phyloP scores from a whole-genome alignment of 306 rosid species.

The Corylus americana region DNA sequence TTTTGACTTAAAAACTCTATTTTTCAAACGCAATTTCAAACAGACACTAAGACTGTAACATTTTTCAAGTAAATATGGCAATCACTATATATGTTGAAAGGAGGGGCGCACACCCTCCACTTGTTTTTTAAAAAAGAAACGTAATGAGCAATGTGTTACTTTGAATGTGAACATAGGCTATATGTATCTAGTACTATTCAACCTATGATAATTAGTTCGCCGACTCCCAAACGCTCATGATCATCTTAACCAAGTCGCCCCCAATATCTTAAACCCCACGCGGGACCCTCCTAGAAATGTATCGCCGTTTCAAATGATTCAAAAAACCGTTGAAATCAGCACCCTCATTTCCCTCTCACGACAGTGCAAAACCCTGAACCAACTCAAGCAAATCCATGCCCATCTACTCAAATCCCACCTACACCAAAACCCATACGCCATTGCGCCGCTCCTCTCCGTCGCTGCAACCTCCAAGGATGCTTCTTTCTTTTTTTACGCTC shows the following conservation, averaged over 20 bases:
- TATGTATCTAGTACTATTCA: too few relatives aligned
- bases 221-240: not conserved
- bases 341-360: slow-evolving; percentile 33
- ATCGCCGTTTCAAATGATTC: slow-evolving; percentile 40
- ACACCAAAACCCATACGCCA: slow-evolving; percentile 40
- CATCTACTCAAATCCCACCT: slow-evolving; percentile 55
- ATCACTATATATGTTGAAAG: too few relatives aligned
- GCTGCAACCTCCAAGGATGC: slow-evolving; percentile 45
- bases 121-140: too few relatives aligned
- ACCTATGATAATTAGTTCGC: not conserved
- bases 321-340: slow-evolving; percentile 24
- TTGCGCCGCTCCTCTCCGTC: slow-evolving; percentile 61
- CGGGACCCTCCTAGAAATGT: not conserved
- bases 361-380: slow-evolving; percentile 55
- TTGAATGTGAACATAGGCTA: too few relatives aligned
- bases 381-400: slow-evolving; percentile 78
- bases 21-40: too few relatives aligned
- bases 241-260: not conserved
- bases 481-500: slow-evolving; percentile 54
- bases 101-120: too few relatives aligned
- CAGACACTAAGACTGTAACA: too few relatives aligned
- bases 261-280: too few relatives aligned
- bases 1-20: too few relatives aligned
- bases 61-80: too few relatives aligned
- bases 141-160: too few relatives aligned